phyloP scores from a whole-genome alignment of 129 eudicot species.

The Deinandra increscens region DNA sequence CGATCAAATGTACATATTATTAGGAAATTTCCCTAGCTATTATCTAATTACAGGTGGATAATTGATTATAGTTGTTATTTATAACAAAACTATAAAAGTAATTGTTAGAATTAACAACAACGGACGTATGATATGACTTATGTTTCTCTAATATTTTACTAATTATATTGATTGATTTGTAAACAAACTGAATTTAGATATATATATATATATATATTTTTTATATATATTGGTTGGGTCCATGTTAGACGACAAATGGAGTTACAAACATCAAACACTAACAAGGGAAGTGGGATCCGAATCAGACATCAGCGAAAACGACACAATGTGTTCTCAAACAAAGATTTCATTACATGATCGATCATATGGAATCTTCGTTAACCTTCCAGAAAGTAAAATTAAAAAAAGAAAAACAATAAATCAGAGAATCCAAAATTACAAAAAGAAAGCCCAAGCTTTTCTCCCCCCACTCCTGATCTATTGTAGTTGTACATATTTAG shows the following conservation, averaged over 20 bases:
- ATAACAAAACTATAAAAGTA: too few relatives aligned
- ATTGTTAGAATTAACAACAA: too few relatives aligned
- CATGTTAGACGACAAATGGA: constrained; percentile 25
- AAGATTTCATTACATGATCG: constrained; percentile 32
- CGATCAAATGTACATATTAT: too few relatives aligned
- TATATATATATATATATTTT: too few relatives aligned
- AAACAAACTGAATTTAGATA: background rate
- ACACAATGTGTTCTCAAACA: constrained; percentile 23
- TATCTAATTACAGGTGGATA: too few relatives aligned
- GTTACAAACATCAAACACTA: constrained; percentile 40
- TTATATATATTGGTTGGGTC: constrained; percentile 20
- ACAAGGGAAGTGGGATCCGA: constrained; percentile 35
- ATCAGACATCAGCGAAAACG: constrained; percentile 29
- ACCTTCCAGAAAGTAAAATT: constrained; percentile 20
- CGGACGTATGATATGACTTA: too few relatives aligned
- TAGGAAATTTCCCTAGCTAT: too few relatives aligned
- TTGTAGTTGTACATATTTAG: constrained; percentile 29
- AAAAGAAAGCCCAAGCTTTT: constrained; percentile 41
- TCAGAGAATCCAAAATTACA: constrained; percentile 37
- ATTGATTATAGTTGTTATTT: too few relatives aligned
- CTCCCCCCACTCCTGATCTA: constrained; percentile 30
- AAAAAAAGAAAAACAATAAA: constrained; percentile 13
- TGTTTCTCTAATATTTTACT: background rate
- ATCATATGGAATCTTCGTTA: constrained; percentile 34
- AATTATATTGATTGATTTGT: background rate